A percentile compares a stretch with the other conserved stretches of the same genome.
These are phyloP conservation scores for Sanghuangporus weigelae DNA, from an alignment of 1,284 basidiomycete species.

Conservation along the genomic window DNA sequence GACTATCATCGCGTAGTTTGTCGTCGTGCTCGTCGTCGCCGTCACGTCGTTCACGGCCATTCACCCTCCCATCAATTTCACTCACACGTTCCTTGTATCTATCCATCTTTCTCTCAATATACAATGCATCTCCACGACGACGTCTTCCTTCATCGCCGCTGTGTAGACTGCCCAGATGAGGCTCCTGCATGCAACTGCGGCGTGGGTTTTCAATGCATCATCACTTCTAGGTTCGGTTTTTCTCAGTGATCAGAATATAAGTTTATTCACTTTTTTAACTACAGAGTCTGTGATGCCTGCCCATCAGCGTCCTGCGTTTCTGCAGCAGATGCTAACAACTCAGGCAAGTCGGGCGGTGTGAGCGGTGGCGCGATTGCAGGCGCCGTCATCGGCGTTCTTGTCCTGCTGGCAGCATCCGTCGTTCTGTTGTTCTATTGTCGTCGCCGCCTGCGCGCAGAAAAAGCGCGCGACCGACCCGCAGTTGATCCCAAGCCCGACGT, in stretches of 20 bases:
- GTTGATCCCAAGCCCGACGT: constrained; percentile 50
- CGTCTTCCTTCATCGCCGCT: constrained; percentile 34
- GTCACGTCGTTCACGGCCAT: background rate
- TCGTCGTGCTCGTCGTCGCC: background rate
- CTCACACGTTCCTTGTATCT: constrained; percentile 30
- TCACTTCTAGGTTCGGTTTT: background rate
- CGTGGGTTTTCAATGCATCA: constrained; percentile 8
- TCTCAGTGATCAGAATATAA: background rate
- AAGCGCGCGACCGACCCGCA: constrained; percentile 24
- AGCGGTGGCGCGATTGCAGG: constrained; percentile 71
- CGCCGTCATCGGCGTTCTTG: constrained; percentile 56
- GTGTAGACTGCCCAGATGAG: constrained; percentile 34
- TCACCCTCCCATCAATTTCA: constrained; percentile 21
- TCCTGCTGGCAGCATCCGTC: constrained; percentile 50
- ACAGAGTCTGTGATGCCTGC: constrained; percentile 29
- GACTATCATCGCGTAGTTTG: background rate
- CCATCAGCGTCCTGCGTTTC: constrained; percentile 39
- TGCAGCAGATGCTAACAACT: constrained; percentile 30
- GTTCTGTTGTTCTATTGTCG: constrained; percentile 60
- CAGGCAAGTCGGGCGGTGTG: constrained; percentile 32
- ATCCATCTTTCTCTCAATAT: constrained; percentile 18
- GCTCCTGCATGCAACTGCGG: constrained; percentile 27
- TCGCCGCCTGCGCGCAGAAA: constrained; percentile 34
- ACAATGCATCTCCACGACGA: constrained; percentile 45
- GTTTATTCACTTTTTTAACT: constrained; percentile 16